A percentile compares a stretch with the other conserved stretches of the same genome.
phyloP scores from a whole-genome alignment of 2,329 filamentous ascomycete species.

The Pseudogymnoascus sp. region DNA sequence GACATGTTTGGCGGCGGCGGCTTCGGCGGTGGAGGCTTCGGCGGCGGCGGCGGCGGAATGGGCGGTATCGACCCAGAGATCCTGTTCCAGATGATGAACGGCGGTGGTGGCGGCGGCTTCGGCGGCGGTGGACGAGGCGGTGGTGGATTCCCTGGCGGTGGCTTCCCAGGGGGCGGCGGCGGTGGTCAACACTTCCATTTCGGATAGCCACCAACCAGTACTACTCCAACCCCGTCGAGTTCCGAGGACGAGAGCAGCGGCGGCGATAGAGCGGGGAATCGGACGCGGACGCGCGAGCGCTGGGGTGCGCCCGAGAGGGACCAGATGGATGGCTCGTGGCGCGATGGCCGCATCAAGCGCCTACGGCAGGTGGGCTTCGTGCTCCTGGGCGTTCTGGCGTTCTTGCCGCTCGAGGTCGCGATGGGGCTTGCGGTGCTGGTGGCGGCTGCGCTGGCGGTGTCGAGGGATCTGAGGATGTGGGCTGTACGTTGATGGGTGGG shows the following conservation, averaged over 20 bases:
- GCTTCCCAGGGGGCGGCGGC: neutral
- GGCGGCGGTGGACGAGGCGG: conserved; percentile 44
- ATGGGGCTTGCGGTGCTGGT: neutral
- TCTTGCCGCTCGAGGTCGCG: neutral
- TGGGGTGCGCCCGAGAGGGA: neutral
- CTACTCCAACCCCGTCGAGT: neutral
- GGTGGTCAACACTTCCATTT: conserved; percentile 4
- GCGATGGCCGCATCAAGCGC: neutral
- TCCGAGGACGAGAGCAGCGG: neutral
- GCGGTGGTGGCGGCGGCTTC: conserved; percentile 42
- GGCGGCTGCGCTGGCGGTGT: neutral
- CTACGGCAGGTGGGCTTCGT: neutral
- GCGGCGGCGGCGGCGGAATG: conserved; percentile 56
- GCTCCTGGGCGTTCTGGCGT: neutral
- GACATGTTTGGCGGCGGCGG: conserved; percentile 71
- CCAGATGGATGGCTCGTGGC: neutral
- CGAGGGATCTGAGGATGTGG: conserved; percentile 1
- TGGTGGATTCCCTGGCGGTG: conserved; percentile 14
- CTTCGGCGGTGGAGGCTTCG: conserved; percentile 46
- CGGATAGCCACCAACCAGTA: conserved; percentile 3
- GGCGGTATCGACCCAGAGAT: conserved; percentile 52
- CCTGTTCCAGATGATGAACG: conserved; percentile 77
- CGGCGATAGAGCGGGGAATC: neutral
- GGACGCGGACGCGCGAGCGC: neutral
- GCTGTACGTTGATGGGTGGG: neutral